A percentile compares a stretch with the other conserved stretches of the same genome.
Conservation (phyloP, 345 rosid genomes). For the Eucalyptus dawsonii region DNA sequence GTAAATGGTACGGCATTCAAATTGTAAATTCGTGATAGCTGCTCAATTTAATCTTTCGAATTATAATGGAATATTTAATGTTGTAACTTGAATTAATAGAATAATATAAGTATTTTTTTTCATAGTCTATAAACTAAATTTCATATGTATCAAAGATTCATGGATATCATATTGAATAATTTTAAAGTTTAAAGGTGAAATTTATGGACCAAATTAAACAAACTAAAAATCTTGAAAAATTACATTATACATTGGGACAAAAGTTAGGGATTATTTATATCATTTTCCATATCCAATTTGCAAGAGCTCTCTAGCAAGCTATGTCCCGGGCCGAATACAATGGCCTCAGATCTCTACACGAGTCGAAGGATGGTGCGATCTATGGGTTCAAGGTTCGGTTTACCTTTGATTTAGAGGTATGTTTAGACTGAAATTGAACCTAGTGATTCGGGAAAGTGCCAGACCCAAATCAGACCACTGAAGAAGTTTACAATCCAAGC, state of each 20-base stretch:
- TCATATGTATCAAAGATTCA: neutral
- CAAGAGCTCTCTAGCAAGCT: neutral
- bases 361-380: neutral
- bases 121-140: too few relatives aligned
- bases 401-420: neutral
- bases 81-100: too few relatives aligned
- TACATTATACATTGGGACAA: too few relatives aligned
- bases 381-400: neutral
- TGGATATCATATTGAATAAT: too few relatives aligned
- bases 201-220: too few relatives aligned
- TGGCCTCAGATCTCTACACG: neutral
- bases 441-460: neutral
- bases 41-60: too few relatives aligned
- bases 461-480: neutral
- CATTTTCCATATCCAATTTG: neutral
- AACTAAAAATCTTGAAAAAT: too few relatives aligned
- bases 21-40: too few relatives aligned
- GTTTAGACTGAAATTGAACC: neutral
- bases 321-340: neutral
- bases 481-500: neutral
- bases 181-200: too few relatives aligned
- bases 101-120: too few relatives aligned
- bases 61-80: rapidly evolving
- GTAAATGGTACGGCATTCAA: neutral
- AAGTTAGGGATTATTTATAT: too few relatives aligned